Conservation (phyloP, 2,329 filamentous ascomycete species). For the Drechslerella coelobrocha region DNA sequence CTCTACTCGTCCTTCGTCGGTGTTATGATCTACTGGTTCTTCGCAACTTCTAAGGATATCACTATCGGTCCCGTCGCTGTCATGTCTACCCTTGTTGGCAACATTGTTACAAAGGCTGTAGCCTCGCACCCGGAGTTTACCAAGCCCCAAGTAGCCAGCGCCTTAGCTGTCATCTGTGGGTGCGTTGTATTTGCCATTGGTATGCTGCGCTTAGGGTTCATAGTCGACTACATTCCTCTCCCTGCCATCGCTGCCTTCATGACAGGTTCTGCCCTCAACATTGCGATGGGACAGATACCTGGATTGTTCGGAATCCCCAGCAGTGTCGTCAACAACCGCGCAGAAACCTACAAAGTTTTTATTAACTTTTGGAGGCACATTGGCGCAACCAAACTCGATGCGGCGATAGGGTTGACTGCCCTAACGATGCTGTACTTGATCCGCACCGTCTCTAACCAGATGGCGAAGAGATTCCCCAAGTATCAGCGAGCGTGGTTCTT, state of each 20-base stretch:
- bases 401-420: slow-evolving; percentile 85
- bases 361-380: slow-evolving; percentile 82
- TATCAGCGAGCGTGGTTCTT: slow-evolving; percentile 84
- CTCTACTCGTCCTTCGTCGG: slow-evolving; percentile 97
- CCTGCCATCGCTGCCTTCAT: slow-evolving; percentile 93
- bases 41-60: slow-evolving; percentile 97
- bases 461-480: slow-evolving; percentile 72
- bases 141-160: slow-evolving; percentile 74
- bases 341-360: slow-evolving; percentile 78
- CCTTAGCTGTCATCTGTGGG: slow-evolving; percentile 78
- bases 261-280: slow-evolving; percentile 92
- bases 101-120: slow-evolving; percentile 72
- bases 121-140: slow-evolving; percentile 65
- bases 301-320: slow-evolving; percentile 78
- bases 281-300: slow-evolving; percentile 82
- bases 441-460: slow-evolving; percentile 68
- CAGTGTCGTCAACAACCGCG: slow-evolving; percentile 71
- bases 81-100: slow-evolving; percentile 88
- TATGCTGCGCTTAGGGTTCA: slow-evolving; percentile 79
- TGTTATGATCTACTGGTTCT: slow-evolving; percentile 94
- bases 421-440: slow-evolving; percentile 78
- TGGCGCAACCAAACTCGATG: slow-evolving; percentile 72
- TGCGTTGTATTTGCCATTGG: slow-evolving; percentile 79
- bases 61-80: slow-evolving; percentile 97
- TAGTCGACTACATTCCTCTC: slow-evolving; percentile 91